phyloP scores from a whole-genome alignment of 192 early-diverging fungal genomes.

The Gigaspora rosea region DNA sequence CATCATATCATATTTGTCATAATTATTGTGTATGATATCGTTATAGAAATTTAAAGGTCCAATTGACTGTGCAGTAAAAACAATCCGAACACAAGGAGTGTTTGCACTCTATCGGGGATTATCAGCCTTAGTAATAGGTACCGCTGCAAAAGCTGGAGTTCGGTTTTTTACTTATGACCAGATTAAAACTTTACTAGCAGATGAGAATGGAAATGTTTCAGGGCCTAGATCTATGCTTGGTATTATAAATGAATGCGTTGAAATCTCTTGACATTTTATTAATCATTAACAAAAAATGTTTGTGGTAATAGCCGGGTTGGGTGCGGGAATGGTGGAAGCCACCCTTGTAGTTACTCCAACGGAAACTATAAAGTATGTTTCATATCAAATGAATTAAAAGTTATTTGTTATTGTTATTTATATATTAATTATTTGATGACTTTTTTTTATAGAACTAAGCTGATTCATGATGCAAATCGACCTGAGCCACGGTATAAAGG shows the following conservation, averaged over 20 bases:
- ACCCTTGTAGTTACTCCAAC: slow-evolving; percentile 86
- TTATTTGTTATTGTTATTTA: too few relatives aligned
- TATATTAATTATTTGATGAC: neutral
- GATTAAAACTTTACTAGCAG: slow-evolving; percentile 71
- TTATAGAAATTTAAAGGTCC: slow-evolving; percentile 70
- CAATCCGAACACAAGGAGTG: slow-evolving; percentile 72
- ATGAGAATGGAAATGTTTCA: slow-evolving; percentile 70
- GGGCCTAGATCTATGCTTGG: slow-evolving; percentile 64
- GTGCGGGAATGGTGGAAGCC: slow-evolving; percentile 89
- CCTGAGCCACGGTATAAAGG: slow-evolving; percentile 76
- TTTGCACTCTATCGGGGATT: slow-evolving; percentile 83
- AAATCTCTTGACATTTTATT: neutral
- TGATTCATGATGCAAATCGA: slow-evolving; percentile 89
- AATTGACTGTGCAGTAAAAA: slow-evolving; percentile 74
- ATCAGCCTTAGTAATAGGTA: slow-evolving; percentile 89
- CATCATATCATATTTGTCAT: neutral
- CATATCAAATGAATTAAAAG: too few relatives aligned
- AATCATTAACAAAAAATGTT: neutral
- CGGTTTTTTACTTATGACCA: slow-evolving; percentile 92
- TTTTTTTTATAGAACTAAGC: slow-evolving; percentile 68
- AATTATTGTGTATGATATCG: slow-evolving; percentile 12
- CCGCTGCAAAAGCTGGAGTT: slow-evolving; percentile 88
- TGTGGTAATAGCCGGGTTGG: slow-evolving; percentile 65
- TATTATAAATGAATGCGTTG: slow-evolving; percentile 11
- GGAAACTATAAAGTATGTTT: slow-evolving; percentile 88